Conservation (phyloP, 768 basidiomycete genomes). For the Trametes elegans region DNA sequence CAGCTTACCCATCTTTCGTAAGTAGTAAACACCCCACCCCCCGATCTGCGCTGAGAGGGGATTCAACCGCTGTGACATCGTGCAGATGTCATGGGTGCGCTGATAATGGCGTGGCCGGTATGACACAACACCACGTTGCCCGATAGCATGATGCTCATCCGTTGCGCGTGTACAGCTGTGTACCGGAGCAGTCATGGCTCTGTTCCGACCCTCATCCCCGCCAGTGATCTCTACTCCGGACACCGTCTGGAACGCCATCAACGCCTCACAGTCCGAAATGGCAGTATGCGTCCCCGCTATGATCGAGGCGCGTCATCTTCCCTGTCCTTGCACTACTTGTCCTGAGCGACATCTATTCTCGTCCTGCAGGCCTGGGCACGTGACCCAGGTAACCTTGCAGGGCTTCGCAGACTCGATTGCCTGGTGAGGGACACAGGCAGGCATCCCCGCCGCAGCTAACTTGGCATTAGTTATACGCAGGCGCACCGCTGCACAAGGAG, state of each 20-base stretch:
- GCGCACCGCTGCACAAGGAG: slow-evolving; percentile 37
- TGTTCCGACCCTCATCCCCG: slow-evolving; percentile 26
- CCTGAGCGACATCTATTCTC: neutral
- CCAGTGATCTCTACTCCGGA: slow-evolving; percentile 25
- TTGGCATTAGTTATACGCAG: slow-evolving; percentile 34
- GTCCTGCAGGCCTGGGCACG: slow-evolving; percentile 23
- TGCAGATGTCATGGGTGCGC: slow-evolving; percentile 10
- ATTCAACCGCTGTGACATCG: neutral
- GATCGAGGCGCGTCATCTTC: slow-evolving; percentile 24
- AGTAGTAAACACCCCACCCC: neutral
- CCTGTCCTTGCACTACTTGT: neutral
- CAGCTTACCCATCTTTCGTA: slow-evolving; percentile 27
- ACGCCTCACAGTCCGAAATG: slow-evolving; percentile 10
- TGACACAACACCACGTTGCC: neutral
- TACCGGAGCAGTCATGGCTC: slow-evolving; percentile 18
- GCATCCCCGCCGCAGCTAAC: no score
- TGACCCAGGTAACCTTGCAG: slow-evolving; percentile 5
- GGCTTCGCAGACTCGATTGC: slow-evolving; percentile 9
- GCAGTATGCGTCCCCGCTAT: slow-evolving; percentile 26
- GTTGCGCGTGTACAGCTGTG: neutral
- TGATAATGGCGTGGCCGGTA: slow-evolving; percentile 7
- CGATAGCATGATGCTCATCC: neutral
- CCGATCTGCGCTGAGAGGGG: neutral
- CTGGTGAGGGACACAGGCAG: slow-evolving; percentile 7
- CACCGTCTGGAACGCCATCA: slow-evolving; percentile 10